phyloP scores from a whole-genome alignment of 192 early-diverging fungal species.

The Coemansia sp. region DNA sequence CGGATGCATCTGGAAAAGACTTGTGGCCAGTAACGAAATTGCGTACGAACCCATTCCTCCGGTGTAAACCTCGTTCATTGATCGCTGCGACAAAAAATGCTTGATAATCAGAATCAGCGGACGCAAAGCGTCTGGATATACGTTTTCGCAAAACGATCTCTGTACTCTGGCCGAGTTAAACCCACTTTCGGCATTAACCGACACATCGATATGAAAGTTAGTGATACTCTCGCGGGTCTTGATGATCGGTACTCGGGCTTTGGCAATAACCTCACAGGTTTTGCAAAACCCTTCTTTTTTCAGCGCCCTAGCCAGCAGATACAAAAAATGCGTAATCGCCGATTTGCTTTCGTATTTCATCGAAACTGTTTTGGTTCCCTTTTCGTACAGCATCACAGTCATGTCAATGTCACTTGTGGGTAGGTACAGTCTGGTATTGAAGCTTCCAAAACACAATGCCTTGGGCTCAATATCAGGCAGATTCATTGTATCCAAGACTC shows the following conservation, averaged over 20 bases:
- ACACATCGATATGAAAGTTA: slow-evolving; percentile 76
- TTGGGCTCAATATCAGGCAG: slow-evolving; percentile 26
- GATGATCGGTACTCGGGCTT: slow-evolving; percentile 87
- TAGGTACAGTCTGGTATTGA: slow-evolving; percentile 81
- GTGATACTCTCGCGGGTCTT: slow-evolving; percentile 82
- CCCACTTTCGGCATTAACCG: slow-evolving; percentile 73
- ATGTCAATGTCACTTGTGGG: slow-evolving; percentile 80
- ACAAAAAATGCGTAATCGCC: slow-evolving; percentile 32
- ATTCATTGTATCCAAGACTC: slow-evolving; percentile 42
- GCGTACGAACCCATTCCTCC: slow-evolving; percentile 91
- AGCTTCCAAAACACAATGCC: slow-evolving; percentile 79
- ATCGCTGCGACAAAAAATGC: slow-evolving; percentile 73
- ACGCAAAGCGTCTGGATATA: slow-evolving; percentile 59
- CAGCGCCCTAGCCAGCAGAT: slow-evolving; percentile 54
- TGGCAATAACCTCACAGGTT: slow-evolving; percentile 60
- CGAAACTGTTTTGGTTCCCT: slow-evolving; percentile 13
- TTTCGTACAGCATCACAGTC: slow-evolving; percentile 40
- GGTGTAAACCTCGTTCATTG: slow-evolving; percentile 81
- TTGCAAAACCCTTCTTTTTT: slow-evolving; percentile 43
- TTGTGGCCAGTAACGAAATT: slow-evolving; percentile 70
- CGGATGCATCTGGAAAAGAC: slow-evolving; percentile 89
- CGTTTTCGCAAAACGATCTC: slow-evolving; percentile 57
- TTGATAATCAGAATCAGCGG: slow-evolving; percentile 82
- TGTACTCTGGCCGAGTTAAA: slow-evolving; percentile 61
- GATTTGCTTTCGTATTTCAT: slow-evolving; percentile 23